Base-by-base conservation (phyloP, 257 asterid species). In the Datura wrightii region DNA sequence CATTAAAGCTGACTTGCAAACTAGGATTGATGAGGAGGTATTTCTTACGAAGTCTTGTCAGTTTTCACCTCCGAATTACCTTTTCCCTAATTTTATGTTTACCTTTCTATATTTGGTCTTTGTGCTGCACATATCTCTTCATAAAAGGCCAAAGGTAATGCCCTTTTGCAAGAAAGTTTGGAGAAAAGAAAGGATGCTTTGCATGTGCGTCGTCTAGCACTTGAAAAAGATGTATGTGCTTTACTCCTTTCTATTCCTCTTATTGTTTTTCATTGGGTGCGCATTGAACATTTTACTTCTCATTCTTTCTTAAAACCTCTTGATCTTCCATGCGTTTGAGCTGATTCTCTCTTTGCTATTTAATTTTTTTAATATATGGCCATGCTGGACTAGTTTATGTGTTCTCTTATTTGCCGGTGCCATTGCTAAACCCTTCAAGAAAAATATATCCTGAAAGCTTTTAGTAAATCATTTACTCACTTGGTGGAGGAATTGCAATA, bases 191-290 rank as follows among this genome's bases (percentile, higher is more conserved):
- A 93, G 94, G 90, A 85, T 87, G 91, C 93, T 82, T 84, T 95
- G 91, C 93, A 85, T 66, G 94, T 91, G 85, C 94, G 91, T n/a
- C 97, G 97, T 72, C 79, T 90, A 79, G 93, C 89, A 89, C 99
- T 97, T 83, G 97, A 95, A 90, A 92, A 93, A 86, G 98, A 97
- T 74, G 99, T 97, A 92, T 84, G 90, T 89, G 53, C 79, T 69
- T 79, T 71, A 34, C 84, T 41, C 84, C 65, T 55, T 70, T 69
- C 8, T 76, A 3, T 46, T n/a, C 65, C 79, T 56, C 82, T 83
- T 34, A 71, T 52, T 79, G 63, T 13, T 9, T 9, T 44, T 44
- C 55, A 42, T 71, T 78, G 62, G 19, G 34, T 83, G 81, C 62
- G 42, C 60, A 13, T 53, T 24, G 60, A 52, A 78, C 8, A 14